These are phyloP conservation scores for Heterobasidion annosum DNA, from an alignment of 1,284 basidiomycete genomes.

Conservation along the genomic window DNA sequence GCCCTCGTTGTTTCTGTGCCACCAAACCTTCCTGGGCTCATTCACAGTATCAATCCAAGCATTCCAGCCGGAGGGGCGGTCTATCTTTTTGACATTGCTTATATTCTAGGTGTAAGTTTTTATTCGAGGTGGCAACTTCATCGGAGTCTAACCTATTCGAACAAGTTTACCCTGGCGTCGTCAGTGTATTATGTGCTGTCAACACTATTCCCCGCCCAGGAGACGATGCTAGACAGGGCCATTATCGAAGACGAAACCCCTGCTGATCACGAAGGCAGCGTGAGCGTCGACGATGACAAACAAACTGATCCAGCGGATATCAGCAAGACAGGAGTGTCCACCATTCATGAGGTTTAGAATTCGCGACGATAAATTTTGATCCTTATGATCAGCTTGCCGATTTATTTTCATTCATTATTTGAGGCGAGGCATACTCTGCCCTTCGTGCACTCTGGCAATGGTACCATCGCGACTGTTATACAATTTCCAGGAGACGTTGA, in stretches of 20 bases:
- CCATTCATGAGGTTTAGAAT: background rate
- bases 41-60: slow-evolving; percentile 52
- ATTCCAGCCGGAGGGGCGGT: slow-evolving; percentile 43
- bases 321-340: background rate
- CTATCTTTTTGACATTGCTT: slow-evolving; percentile 58
- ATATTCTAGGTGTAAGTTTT: slow-evolving; percentile 56
- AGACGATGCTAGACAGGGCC: slow-evolving; percentile 45
- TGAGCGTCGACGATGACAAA: background rate
- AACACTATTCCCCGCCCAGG: slow-evolving; percentile 42
- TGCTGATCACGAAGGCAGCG: slow-evolving; percentile 3
- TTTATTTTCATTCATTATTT: too few relatives aligned
- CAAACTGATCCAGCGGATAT: background rate
- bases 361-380: too few relatives aligned
- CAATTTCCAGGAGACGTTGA: too few relatives aligned
- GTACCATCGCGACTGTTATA: too few relatives aligned
- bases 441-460: too few relatives aligned
- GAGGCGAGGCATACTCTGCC: too few relatives aligned
- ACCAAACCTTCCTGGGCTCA: slow-evolving; percentile 60
- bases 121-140: background rate
- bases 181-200: slow-evolving; percentile 44
- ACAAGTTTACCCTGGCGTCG: slow-evolving; percentile 30
- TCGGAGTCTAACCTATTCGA: background rate
- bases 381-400: too few relatives aligned
- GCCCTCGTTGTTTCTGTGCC: slow-evolving; percentile 55
- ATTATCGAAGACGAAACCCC: slow-evolving; percentile 20